These are phyloP conservation scores for Acaromyces ingoldii DNA, from an alignment of 1,284 basidiomycete genomes.

Conservation along the genomic window DNA sequence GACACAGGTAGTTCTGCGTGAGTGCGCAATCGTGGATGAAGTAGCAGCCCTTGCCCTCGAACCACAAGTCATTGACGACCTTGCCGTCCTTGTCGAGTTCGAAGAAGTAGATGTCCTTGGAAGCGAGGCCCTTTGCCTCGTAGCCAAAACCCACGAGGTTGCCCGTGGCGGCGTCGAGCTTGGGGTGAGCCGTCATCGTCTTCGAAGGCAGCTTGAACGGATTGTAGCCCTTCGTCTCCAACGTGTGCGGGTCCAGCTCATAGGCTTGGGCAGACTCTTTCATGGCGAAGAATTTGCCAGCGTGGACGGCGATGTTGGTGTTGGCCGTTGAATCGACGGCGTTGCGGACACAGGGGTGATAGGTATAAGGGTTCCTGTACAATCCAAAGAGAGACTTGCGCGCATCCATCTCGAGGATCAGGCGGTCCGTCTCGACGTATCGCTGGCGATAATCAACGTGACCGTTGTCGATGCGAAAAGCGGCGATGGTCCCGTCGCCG, in stretches of 20 bases:
- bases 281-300: conserved; percentile 20
- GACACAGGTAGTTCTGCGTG: conserved; percentile 18
- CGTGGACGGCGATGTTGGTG: conserved; percentile 23
- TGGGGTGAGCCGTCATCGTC: conserved; percentile 25
- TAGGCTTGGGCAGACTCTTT: conserved; percentile 23
- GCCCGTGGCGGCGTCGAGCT: conserved; percentile 19
- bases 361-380: no score
- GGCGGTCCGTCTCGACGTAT: no score
- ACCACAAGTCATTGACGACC: conserved; percentile 21
- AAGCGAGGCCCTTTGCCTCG: conserved; percentile 21
- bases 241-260: conserved; percentile 21
- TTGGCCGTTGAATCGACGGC: no score
- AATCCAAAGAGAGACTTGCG: no score
- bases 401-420: no score
- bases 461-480: no score
- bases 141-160: conserved; percentile 23
- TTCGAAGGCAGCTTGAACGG: conserved; percentile 21
- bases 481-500: no score
- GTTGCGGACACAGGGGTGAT: no score
- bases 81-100: conserved; percentile 17
- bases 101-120: conserved; percentile 22
- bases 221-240: conserved; percentile 23
- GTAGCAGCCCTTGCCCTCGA: conserved; percentile 16
- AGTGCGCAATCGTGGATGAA: conserved; percentile 18
- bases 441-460: no score